Conservation (phyloP, 2,329 filamentous ascomycete species). For the Pseudopithomyces chartarum region DNA sequence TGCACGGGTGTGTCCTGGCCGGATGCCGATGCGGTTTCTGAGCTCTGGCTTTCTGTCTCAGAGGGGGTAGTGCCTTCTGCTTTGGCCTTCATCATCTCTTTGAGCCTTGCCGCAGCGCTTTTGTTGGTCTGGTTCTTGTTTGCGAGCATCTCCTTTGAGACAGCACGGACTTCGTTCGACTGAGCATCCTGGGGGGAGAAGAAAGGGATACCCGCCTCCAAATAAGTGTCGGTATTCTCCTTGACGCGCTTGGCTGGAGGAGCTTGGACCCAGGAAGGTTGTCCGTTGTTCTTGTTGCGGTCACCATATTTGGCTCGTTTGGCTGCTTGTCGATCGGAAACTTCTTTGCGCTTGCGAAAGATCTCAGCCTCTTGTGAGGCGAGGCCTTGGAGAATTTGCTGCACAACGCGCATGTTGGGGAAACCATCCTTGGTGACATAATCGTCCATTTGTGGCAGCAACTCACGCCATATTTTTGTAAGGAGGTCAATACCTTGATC, state of each 20-base stretch:
- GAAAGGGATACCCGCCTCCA: conserved; percentile 40
- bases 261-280: conserved; percentile 34
- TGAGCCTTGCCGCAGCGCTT: conserved; percentile 87
- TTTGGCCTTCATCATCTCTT: conserved; percentile 66
- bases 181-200: conserved; percentile 45
- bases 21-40: conserved; percentile 29
- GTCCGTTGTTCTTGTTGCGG: conserved; percentile 33
- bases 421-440: conserved; percentile 95
- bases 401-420: conserved; percentile 84
- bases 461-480: conserved; percentile 96
- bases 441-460: conserved; percentile 87
- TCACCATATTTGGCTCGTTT: conserved; percentile 63
- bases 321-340: conserved; percentile 81
- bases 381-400: conserved; percentile 84
- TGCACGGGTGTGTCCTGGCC: conserved; percentile 52
- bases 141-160: conserved; percentile 89
- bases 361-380: conserved; percentile 94
- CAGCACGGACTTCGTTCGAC: conserved; percentile 48
- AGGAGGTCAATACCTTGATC: conserved; percentile 97
- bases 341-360: conserved; percentile 84
- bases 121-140: conserved; percentile 86
- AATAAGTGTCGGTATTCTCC: conserved; percentile 41
- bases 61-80: conserved; percentile 34
- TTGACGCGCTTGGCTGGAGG: conserved; percentile 41
- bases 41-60: conserved; percentile 29